Conservation (phyloP, 2,329 filamentous ascomycete genomes). For the Talaromyces sp. region DNA sequence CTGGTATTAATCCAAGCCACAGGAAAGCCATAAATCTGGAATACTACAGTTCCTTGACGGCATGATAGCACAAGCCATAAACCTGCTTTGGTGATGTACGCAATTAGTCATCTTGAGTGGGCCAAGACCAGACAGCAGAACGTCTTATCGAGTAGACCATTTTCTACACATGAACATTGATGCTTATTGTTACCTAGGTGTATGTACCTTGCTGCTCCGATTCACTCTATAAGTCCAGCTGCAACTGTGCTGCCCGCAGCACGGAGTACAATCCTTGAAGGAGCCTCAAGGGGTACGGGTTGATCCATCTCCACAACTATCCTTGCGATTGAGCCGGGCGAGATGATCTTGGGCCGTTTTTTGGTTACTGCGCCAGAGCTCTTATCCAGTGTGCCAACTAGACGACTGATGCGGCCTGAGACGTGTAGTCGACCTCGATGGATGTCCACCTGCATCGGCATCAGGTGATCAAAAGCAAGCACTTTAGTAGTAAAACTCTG, state of each 20-base stretch:
- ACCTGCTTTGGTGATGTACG: neutral
- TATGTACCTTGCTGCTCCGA: neutral
- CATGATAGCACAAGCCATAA: neutral
- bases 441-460: conserved; percentile 85
- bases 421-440: conserved; percentile 80
- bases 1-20: neutral
- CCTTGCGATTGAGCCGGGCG: conserved; percentile 72
- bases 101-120: neutral
- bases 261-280: conserved; percentile 75
- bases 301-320: conserved; percentile 70
- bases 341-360: conserved; percentile 80
- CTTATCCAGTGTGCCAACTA: conserved; percentile 76
- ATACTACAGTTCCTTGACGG: neutral
- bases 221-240: conserved; percentile 73
- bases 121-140: neutral
- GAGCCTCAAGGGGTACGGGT: conserved; percentile 74
- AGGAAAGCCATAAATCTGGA: neutral
- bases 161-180: neutral
- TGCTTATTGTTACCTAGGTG: too few relatives aligned
- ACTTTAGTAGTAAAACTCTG: conserved; percentile 77
- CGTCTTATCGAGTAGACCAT: neutral
- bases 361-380: conserved; percentile 68
- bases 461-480: conserved; percentile 81
- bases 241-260: conserved; percentile 80
- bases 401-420: conserved; percentile 66